phyloP scores from a whole-genome alignment of 768 basidiomycete species.

The Rhizopogon vinicolor region DNA sequence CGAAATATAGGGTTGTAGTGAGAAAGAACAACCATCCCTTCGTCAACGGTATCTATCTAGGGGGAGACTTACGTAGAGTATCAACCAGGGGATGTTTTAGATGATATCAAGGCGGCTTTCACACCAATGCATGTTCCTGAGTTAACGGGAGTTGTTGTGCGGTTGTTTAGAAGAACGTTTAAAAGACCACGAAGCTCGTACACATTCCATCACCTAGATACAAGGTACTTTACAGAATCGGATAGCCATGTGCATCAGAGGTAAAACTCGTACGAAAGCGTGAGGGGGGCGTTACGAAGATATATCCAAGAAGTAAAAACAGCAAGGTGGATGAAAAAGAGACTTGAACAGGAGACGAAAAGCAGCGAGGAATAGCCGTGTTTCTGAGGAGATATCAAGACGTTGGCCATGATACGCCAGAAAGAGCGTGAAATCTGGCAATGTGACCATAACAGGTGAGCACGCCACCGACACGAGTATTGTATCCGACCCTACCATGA shows the following conservation, averaged over 20 bases:
- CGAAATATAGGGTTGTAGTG: no score
- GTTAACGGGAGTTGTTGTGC: neutral
- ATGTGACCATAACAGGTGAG: neutral
- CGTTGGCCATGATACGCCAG: slow-evolving; percentile 1
- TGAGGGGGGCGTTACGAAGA: neutral
- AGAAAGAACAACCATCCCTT: no score
- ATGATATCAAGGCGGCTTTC: neutral
- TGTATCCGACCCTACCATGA: neutral
- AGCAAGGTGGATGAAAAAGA: neutral
- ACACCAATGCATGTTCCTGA: neutral
- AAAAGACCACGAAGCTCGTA: neutral
- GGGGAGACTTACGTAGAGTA: no score
- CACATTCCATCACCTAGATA: neutral
- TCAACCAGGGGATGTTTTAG: no score
- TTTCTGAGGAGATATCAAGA: slow-evolving; percentile 1
- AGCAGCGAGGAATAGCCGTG: neutral
- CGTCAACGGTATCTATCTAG: no score
- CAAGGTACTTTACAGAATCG: neutral
- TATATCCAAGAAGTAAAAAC: neutral
- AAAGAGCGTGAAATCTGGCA: neutral
- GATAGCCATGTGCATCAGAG: neutral
- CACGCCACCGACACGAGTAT: neutral
- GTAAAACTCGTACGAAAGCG: slow-evolving; percentile 1
- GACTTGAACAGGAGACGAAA: neutral
- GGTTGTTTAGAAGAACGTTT: neutral